Conservation (phyloP, 2,329 filamentous ascomycete genomes). For the Ciborinia camelliae region DNA sequence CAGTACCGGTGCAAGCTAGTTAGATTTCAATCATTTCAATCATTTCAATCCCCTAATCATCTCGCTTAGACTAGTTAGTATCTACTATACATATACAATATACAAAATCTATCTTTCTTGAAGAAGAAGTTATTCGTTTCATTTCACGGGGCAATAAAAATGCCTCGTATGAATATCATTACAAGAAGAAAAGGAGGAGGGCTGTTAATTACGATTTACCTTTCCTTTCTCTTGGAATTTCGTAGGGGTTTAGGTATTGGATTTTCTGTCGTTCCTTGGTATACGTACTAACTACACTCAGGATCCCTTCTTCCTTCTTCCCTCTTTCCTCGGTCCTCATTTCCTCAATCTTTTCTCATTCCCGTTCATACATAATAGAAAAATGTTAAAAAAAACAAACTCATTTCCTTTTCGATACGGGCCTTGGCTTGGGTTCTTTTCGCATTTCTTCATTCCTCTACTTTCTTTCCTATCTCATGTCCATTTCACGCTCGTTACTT, state of each 20-base stretch:
- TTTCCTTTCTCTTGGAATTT: background rate
- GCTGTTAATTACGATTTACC: too few relatives aligned
- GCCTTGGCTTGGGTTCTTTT: background rate
- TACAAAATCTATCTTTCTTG: too few relatives aligned
- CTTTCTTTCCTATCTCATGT: background rate
- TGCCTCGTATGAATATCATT: too few relatives aligned
- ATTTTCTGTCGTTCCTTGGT: constrained; percentile 2
- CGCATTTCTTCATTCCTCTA: background rate
- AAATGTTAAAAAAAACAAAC: background rate
- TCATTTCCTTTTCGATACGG: background rate
- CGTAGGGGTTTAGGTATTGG: background rate
- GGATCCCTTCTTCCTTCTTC: background rate
- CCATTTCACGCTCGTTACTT: background rate
- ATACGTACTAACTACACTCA: background rate
- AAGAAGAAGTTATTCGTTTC: too few relatives aligned
- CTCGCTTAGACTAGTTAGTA: background rate
- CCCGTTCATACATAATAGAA: background rate
- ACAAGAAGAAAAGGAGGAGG: too few relatives aligned
- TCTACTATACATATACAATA: too few relatives aligned
- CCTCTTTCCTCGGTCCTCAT: background rate
- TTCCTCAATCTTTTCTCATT: background rate
- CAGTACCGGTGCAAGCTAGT: too few relatives aligned
- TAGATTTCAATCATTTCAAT: too few relatives aligned
- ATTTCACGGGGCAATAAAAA: too few relatives aligned
- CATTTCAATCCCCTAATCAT: background rate